Conservation (phyloP, 768 basidiomycete species). For the Phanerodontia chrysosporium region DNA sequence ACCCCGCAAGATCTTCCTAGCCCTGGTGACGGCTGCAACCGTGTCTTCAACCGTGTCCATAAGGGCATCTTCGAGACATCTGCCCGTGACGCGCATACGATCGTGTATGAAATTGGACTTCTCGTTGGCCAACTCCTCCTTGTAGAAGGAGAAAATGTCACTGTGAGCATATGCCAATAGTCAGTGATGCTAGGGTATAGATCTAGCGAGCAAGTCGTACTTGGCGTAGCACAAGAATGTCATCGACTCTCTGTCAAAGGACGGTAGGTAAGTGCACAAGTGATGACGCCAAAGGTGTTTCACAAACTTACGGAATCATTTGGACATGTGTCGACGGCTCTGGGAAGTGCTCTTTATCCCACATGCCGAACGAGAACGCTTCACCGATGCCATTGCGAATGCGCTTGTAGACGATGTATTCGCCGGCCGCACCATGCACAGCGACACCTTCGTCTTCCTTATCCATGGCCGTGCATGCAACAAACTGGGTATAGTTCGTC, state of each 20-base stretch:
- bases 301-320: conserved; percentile 24
- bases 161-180: neutral
- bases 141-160: conserved; percentile 6
- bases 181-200: neutral
- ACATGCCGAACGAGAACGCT: conserved; percentile 31
- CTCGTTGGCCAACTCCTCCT: conserved; percentile 1
- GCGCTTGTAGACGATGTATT: conserved; percentile 23
- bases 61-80: neutral
- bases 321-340: conserved; percentile 29
- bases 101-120: conserved; percentile 8
- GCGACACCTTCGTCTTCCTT: conserved; percentile 23
- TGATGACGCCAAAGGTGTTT: neutral
- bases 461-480: conserved; percentile 31
- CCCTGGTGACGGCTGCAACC: conserved; percentile 14
- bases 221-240: conserved; percentile 28
- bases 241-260: neutral
- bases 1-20: conserved; percentile 9
- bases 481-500: conserved; percentile 29
- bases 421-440: conserved; percentile 17
- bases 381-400: conserved; percentile 29
- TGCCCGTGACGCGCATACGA: neutral
- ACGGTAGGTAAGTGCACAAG: neutral
- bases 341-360: conserved; percentile 27
- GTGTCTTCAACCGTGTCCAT: conserved; percentile 13
- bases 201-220: conserved; percentile 26